phyloP scores from a whole-genome alignment of 345 rosid genomes.

The Viola odorata region DNA sequence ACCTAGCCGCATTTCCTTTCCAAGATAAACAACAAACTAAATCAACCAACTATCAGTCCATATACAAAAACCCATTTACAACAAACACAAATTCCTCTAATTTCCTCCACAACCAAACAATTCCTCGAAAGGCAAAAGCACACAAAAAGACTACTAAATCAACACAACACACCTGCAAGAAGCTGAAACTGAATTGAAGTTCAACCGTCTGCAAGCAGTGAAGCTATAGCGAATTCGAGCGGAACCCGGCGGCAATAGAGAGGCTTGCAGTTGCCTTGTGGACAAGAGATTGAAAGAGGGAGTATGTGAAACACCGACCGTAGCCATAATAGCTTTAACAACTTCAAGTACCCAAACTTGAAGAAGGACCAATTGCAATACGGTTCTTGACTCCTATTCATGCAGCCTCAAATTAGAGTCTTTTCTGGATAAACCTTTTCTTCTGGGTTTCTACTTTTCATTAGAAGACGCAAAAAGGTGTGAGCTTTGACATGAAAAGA shows the following conservation, averaged over 20 bases:
- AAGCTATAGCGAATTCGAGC: slow-evolving; percentile 50
- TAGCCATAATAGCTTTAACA: slow-evolving; percentile 31
- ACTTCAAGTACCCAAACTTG: slow-evolving; percentile 38
- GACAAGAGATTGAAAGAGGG: slow-evolving; percentile 24
- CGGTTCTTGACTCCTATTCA: slow-evolving; percentile 38
- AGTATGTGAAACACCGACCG: slow-evolving; percentile 38
- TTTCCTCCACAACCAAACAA: slow-evolving; percentile 3
- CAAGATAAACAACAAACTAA: background rate
- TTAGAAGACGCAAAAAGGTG: background rate
- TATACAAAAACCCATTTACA: background rate
- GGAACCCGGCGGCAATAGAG: slow-evolving; percentile 33
- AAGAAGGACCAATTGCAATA: slow-evolving; percentile 20
- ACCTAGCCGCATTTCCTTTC: background rate
- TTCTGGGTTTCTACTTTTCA: background rate
- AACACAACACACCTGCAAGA: slow-evolving; percentile 27
- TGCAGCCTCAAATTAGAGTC: slow-evolving; percentile 34
- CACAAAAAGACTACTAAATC: background rate
- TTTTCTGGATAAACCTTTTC: background rate
- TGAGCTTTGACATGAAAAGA: background rate
- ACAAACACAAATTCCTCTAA: background rate
- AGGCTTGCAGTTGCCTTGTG: slow-evolving; percentile 20
- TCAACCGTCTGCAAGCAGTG: slow-evolving; percentile 64
- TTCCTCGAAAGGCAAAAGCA: background rate
- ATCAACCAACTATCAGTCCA: background rate
- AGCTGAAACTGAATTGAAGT: slow-evolving; percentile 15